Conservation (phyloP, 371 early-diverging fungal genomes). For the Mortierella sp. region DNA sequence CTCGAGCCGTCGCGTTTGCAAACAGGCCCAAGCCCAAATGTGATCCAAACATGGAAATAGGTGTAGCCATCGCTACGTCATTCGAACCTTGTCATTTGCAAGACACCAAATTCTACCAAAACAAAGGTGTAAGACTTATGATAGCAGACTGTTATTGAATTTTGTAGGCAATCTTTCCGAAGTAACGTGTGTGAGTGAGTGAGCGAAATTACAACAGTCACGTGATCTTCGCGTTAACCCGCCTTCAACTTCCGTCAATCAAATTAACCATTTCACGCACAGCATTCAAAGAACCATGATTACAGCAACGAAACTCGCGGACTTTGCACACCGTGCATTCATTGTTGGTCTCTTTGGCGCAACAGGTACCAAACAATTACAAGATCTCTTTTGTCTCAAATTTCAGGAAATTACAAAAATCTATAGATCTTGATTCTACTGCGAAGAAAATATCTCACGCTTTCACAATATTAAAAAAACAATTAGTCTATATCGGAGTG, state of each 20-base stretch:
- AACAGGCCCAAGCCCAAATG: no score
- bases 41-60: no score
- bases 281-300: conserved; percentile 17
- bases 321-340: conserved; percentile 50
- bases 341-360: conserved; percentile 53
- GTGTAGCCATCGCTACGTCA: no score
- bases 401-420: neutral
- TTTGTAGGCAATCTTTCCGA: conserved; percentile 54
- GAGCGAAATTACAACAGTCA: no score
- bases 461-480: neutral
- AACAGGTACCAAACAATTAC: conserved; percentile 28
- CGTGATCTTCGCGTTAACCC: no score
- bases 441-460: neutral
- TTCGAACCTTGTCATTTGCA: conserved; percentile 25
- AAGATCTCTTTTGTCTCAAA: neutral
- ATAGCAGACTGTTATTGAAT: conserved; percentile 24
- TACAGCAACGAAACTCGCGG: conserved; percentile 47
- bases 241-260: neutral
- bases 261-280: neutral
- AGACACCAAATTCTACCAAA: conserved; percentile 49
- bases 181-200: neutral
- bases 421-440: neutral
- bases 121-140: conserved; percentile 47
- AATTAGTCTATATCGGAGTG: conserved; percentile 49
- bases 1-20: no score